phyloP scores from a whole-genome alignment of 768 basidiomycete genomes.

The Leccinellum albellum region DNA sequence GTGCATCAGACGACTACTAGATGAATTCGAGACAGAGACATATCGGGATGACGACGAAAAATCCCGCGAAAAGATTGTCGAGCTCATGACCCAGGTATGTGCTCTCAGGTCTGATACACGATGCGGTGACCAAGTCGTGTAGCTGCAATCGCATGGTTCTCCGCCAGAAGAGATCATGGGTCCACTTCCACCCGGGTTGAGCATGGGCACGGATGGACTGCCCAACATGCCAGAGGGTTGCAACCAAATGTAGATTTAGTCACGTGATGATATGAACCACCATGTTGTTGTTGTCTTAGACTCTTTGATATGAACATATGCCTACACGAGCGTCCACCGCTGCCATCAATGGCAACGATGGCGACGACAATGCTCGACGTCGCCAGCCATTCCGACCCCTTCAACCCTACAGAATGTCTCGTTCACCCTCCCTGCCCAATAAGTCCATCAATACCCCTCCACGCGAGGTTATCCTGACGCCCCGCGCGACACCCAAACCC shows the following conservation, averaged over 20 bases:
- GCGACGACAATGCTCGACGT: neutral
- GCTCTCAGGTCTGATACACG: neutral
- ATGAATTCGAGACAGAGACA: constrained; percentile 57
- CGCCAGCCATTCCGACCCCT: constrained; percentile 21
- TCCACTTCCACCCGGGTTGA: constrained; percentile 68
- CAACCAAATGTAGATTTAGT: constrained; percentile 7
- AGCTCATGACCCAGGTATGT: constrained; percentile 71
- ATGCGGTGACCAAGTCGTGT: neutral
- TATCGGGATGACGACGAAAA: constrained; percentile 56
- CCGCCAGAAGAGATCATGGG: constrained; percentile 85
- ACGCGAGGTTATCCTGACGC: constrained; percentile 49
- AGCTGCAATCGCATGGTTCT: constrained; percentile 68
- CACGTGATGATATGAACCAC: constrained; percentile 8
- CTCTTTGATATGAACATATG: constrained; percentile 19
- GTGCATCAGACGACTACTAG: constrained; percentile 56
- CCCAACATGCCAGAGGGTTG: constrained; percentile 40
- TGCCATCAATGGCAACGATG: constrained; percentile 1
- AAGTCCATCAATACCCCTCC: constrained; percentile 52
- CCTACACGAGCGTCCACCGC: constrained; percentile 10
- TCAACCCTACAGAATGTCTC: constrained; percentile 5
- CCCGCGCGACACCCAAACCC: constrained; percentile 35
- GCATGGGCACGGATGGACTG: constrained; percentile 51
- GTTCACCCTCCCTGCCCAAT: constrained; percentile 45
- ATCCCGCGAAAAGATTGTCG: constrained; percentile 47
- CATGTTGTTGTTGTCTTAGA: constrained; percentile 5